These are phyloP conservation scores for Fusarium mundagurra DNA, from an alignment of 2,329 filamentous ascomycete genomes.

Conservation along the genomic window DNA sequence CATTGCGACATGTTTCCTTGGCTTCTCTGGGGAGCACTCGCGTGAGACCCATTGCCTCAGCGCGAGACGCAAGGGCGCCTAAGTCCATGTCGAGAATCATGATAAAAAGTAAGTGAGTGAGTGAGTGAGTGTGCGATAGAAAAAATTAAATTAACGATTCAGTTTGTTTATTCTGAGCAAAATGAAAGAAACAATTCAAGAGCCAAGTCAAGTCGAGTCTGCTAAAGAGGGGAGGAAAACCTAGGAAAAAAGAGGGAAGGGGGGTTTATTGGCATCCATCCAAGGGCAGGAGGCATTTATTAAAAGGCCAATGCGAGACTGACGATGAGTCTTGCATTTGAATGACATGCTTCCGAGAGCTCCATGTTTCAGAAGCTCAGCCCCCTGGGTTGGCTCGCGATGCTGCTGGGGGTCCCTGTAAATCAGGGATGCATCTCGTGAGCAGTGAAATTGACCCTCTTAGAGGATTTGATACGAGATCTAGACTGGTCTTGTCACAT, in stretches of 20 bases:
- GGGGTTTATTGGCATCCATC: background rate
- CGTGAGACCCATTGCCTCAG: constrained; percentile 15
- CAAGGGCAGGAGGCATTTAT: constrained; percentile 15
- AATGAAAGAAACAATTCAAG: background rate
- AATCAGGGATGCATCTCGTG: constrained; percentile 14
- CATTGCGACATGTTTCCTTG: constrained; percentile 28
- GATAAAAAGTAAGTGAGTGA: background rate
- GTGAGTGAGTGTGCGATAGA: background rate
- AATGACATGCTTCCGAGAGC: constrained; percentile 4
- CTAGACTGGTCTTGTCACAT: constrained; percentile 18
- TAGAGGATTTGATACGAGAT: constrained; percentile 14
- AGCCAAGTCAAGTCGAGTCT: constrained; percentile 7
- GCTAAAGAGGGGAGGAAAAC: constrained; percentile 3
- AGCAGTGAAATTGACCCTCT: constrained; percentile 17
- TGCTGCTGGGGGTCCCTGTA: background rate
- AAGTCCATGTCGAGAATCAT: constrained; percentile 28
- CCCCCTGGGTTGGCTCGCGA: too few species aligned
- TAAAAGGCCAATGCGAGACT: constrained; percentile 13
- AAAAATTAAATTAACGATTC: constrained; percentile 21
- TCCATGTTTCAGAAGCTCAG: constrained; percentile 40
- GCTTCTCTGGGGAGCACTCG: constrained; percentile 34
- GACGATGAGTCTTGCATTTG: background rate
- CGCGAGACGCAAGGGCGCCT: constrained; percentile 10
- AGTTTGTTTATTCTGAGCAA: background rate
- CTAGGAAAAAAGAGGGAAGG: background rate